phyloP scores from a whole-genome alignment of 352 stramenopile genomes.

The Globisporangium lucens region DNA sequence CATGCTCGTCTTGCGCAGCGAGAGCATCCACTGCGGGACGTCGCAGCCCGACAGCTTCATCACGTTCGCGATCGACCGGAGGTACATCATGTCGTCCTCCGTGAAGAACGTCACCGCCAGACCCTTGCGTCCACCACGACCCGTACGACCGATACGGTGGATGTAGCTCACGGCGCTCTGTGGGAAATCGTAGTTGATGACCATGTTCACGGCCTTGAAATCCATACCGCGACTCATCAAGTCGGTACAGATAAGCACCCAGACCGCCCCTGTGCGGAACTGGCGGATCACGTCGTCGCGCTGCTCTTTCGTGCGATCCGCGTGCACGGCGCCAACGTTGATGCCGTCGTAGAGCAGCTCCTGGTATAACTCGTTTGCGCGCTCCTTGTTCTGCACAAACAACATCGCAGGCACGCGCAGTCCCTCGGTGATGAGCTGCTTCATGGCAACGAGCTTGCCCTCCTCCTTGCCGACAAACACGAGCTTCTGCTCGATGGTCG shows the following conservation, averaged over 20 bases:
- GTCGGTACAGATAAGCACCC: slow-evolving; percentile 99
- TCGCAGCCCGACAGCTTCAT: slow-evolving; percentile 98
- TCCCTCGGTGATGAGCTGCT: slow-evolving; percentile 89
- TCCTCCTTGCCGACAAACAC: slow-evolving; percentile 99
- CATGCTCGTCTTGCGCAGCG: slow-evolving; percentile 89
- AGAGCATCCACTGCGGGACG: slow-evolving; percentile 98
- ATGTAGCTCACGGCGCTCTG: slow-evolving; percentile 95
- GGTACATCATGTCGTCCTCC: slow-evolving; percentile 92
- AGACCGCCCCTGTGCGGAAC: slow-evolving; percentile 96
- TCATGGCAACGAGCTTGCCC: slow-evolving; percentile 97
- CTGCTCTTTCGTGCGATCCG: slow-evolving; percentile 91
- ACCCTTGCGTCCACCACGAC: slow-evolving; percentile 90
- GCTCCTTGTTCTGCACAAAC: slow-evolving; percentile 99
- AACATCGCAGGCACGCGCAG: slow-evolving; percentile 96
- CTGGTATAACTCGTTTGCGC: slow-evolving; percentile 96
- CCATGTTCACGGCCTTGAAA: slow-evolving; percentile 99
- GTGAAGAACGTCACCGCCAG: slow-evolving; percentile 98
- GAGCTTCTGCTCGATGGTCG: slow-evolving; percentile 92
- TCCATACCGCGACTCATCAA: slow-evolving; percentile 98
- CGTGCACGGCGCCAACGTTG: slow-evolving; percentile 98
- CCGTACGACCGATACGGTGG: slow-evolving; percentile 96
- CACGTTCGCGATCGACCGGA: slow-evolving; percentile 97
- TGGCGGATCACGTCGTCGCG: slow-evolving; percentile 93
- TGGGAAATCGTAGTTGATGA: slow-evolving; percentile 99
- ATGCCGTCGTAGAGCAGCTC: slow-evolving; percentile 98